Evolutionary conservation across 495 filamentous ascomycete genomes (phyloP).

Genomic region (Pyrenula massariospora): DNA sequence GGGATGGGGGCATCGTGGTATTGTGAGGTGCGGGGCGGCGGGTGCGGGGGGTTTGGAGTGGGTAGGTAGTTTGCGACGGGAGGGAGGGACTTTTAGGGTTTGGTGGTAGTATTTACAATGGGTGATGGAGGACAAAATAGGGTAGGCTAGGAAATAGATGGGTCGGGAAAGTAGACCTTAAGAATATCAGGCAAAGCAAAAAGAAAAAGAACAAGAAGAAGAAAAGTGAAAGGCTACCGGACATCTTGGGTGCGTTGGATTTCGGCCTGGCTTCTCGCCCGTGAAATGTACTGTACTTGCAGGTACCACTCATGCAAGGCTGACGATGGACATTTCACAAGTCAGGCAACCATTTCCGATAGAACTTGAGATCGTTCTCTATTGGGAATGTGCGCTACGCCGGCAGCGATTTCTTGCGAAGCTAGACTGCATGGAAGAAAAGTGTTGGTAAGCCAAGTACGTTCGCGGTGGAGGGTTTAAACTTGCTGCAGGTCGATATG

Average conservation of each 20-base stretch:
- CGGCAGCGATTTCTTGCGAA: background rate
- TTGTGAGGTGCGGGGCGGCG: background rate
- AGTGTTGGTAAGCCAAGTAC: background rate
- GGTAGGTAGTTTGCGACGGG: constrained; percentile 1
- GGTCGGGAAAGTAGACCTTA: too few species aligned
- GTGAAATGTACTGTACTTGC: background rate
- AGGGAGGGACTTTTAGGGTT: constrained; percentile 1
- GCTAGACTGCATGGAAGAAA: background rate
- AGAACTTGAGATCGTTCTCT: background rate
- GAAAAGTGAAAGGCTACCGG: background rate
- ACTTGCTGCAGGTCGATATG: background rate
- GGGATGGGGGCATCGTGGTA: background rate
- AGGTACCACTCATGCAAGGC: background rate
- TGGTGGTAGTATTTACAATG: background rate
- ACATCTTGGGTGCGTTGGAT: background rate
- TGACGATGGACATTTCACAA: background rate
- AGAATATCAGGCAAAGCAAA: too few species aligned
- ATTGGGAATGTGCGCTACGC: background rate
- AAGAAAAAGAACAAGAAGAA: constrained; percentile 1
- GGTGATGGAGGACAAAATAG: background rate
- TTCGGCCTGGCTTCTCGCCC: background rate
- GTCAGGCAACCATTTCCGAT: background rate
- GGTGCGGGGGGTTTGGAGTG: too few species aligned
- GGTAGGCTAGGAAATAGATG: background rate
- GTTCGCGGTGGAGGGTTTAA: background rate